phyloP scores from a whole-genome alignment of 768 basidiomycete species.

The Leccinellum luteum region DNA sequence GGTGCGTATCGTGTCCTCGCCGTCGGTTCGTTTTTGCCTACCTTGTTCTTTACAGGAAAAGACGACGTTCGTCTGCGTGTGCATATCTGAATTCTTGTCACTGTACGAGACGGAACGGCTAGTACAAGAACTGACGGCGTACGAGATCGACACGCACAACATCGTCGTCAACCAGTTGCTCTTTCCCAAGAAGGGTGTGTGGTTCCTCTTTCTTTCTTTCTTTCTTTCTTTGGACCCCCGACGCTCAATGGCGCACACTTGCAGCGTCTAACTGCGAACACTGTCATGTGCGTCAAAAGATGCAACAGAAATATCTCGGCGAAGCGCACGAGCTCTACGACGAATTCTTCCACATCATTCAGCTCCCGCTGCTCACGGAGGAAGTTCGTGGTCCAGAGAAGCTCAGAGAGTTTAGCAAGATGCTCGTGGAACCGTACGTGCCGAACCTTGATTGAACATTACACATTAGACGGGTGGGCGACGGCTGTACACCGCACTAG shows the following conservation, averaged over 20 bases:
- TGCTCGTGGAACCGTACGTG: slow-evolving; percentile 80
- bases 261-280: slow-evolving; percentile 92
- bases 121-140: slow-evolving; percentile 91
- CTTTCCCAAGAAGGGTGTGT: slow-evolving; percentile 86
- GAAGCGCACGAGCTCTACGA: slow-evolving; percentile 98
- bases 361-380: slow-evolving; percentile 91
- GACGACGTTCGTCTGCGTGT: slow-evolving; percentile 98
- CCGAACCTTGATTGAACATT: slow-evolving; percentile 36
- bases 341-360: slow-evolving; percentile 97
- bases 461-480: neutral
- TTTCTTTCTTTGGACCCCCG: neutral
- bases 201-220: neutral
- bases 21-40: neutral
- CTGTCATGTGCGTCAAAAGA: slow-evolving; percentile 89
- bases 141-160: slow-evolving; percentile 97
- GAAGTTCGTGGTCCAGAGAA: slow-evolving; percentile 96
- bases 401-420: slow-evolving; percentile 88
- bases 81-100: slow-evolving; percentile 97
- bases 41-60: slow-evolving; percentile 63
- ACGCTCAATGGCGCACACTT: neutral
- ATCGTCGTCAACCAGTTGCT: slow-evolving; percentile 98
- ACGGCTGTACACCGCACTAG: neutral
- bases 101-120: slow-evolving; percentile 98
- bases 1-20: slow-evolving; percentile 44
- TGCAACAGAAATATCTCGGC: slow-evolving; percentile 97